Evolutionary conservation across 163 green algal genomes (phyloP), one percentile per base, ranked within the genome.

Genomic region (Scenedesmus sp.): DNA sequence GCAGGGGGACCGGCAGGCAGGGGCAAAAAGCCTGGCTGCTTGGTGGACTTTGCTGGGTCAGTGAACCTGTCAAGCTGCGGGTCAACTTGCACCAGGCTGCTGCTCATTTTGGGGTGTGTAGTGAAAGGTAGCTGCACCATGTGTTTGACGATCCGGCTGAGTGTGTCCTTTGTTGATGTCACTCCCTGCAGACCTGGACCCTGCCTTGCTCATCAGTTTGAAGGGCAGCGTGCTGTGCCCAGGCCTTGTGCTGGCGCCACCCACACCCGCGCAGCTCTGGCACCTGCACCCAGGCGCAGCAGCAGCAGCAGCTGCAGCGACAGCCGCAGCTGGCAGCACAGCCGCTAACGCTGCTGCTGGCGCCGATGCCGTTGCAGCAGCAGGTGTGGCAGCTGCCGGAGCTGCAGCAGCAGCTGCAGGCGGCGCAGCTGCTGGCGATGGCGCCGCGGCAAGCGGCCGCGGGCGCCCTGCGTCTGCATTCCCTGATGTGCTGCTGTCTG

Each of bases 401-500:
- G 56, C 55, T 67, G 82, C 57, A 74, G 82, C 57, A 73, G 82
- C 55, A 26, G 82, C 23, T 73, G 54, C 54, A 70, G 82, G 46
- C 56, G 82, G 23, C 7, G 57, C 15, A 3, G n/a, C 16, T 23
- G 18, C 12, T 52, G 60, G 5, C 18, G 85, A 9, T 79, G 88
- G 59, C 20, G 89, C 82, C 82, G 59, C 23, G n/a, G 26, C 12
- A 5, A 26, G 64, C 3, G 73, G 73, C 13, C 74, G 87, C 26
- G 73, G 87, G n/a, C 87, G 83, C 10, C 26, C 34, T 15, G 5
- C 73, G 20, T 52, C n/a, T 55, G 52, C 55, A 0, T 87, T 93
- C 23, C 84, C 90, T 26, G 90, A 90, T 0, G 34, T 52, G 13
- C 73, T 90, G 70, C 70, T 93, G 23, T 52, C 83, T 13, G 90